These are phyloP conservation scores for Endotrypanum monterogeii DNA, from an alignment of 208 protist genomes.

Conservation along the genomic window DNA sequence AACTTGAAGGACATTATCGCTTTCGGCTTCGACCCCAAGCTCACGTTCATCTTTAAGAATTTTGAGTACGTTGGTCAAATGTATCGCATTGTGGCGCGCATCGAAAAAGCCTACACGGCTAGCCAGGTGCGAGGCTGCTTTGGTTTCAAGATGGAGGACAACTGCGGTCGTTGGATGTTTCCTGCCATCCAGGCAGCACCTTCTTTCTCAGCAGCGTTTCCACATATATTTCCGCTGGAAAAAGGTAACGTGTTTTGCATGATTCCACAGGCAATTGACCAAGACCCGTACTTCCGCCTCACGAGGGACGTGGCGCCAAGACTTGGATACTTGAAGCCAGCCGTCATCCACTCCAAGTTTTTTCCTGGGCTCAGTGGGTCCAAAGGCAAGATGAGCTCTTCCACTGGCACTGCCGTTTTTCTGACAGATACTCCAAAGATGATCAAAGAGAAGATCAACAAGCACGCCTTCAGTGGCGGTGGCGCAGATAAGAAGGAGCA, in stretches of 20 bases:
- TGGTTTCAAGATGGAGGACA: constrained; percentile 96
- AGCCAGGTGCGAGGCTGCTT: constrained; percentile 96
- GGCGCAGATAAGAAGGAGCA: constrained; percentile 97
- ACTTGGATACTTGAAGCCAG: constrained; percentile 96
- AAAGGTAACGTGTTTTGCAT: constrained; percentile 97
- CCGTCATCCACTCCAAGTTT: constrained; percentile 98
- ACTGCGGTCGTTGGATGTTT: constrained; percentile 98
- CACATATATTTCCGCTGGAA: constrained; percentile 94
- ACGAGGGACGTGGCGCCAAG: constrained; percentile 98
- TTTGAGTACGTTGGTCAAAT: constrained; percentile 97
- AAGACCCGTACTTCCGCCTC: constrained; percentile 99
- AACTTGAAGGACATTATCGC: constrained; percentile 99
- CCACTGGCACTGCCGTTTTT: constrained; percentile 92
- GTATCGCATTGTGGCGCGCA: constrained; percentile 96
- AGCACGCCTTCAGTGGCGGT: constrained; percentile 98
- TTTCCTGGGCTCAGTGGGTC: constrained; percentile 98
- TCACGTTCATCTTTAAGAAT: constrained; percentile 99
- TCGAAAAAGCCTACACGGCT: constrained; percentile 95
- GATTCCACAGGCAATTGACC: constrained; percentile 98
- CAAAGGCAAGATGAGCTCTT: constrained; percentile 98
- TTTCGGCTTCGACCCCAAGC: constrained; percentile 97
- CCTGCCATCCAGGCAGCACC: constrained; percentile 98
- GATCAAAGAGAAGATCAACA: constrained; percentile 96
- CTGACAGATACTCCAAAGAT: constrained; percentile 97
- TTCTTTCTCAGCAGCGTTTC: constrained; percentile 97